Percentiles rank a stretch among this genome's conserved stretches.
Evolutionary conservation across 345 rosid species (phyloP).

Genomic region (Populus davidiana): DNA sequence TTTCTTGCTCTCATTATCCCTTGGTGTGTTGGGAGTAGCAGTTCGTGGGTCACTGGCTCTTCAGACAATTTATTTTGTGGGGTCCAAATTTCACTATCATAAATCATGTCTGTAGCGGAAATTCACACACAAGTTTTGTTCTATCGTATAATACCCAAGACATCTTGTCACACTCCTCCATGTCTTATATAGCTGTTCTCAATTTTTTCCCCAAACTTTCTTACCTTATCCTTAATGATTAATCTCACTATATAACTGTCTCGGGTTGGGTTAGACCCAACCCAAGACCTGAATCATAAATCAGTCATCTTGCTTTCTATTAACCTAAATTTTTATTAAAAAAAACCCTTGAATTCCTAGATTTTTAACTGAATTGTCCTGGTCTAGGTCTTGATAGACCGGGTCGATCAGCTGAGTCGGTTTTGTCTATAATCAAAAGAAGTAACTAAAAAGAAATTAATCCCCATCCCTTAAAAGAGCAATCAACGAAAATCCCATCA

Average conservation of each 20-base stretch:
- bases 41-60: constrained; percentile 31
- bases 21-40: constrained; percentile 25
- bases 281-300: too few relatives aligned
- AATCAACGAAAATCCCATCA: not conserved
- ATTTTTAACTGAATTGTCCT: too few relatives aligned
- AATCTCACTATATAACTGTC: not conserved
- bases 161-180: constrained; percentile 17
- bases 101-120: not conserved
- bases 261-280: too few relatives aligned
- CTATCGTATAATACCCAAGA: constrained; percentile 22
- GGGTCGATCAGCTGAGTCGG: too few relatives aligned
- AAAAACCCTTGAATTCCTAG: too few relatives aligned
- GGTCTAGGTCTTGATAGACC: too few relatives aligned
- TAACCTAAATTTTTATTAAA: too few relatives aligned
- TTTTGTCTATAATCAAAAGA: not conserved
- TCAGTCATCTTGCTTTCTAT: too few relatives aligned
- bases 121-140: not conserved
- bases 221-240: not conserved
- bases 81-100: constrained; percentile 14
- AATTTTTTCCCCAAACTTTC: not conserved
- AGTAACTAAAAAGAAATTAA: not conserved
- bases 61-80: constrained; percentile 30
- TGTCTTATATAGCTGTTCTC: constrained; percentile 15
- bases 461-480: not conserved
- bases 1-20: constrained; percentile 3